phyloP scores from a whole-genome alignment of 129 eudicot genomes.

The Chrysanthemum seticuspe region DNA sequence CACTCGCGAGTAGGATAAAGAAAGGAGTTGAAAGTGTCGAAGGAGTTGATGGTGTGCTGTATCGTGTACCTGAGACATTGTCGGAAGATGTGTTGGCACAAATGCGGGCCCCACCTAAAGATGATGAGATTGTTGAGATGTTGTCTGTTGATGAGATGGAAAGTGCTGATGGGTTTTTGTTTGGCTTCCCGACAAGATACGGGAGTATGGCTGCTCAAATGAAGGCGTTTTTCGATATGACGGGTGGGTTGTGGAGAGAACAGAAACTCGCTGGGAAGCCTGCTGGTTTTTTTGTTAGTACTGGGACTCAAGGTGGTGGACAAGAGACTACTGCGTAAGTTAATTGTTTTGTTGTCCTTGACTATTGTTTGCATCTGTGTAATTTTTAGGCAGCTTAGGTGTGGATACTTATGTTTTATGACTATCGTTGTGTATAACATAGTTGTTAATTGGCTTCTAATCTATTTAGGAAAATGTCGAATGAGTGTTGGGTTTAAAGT shows the following conservation, averaged over 20 bases:
- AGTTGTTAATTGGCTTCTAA: too few species aligned
- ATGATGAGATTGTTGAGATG: constrained; percentile 68
- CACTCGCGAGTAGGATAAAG: constrained; percentile 66
- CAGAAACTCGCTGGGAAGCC: constrained; percentile 97
- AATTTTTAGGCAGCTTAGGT: too few species aligned
- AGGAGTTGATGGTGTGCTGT: constrained; percentile 71
- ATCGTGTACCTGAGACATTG: constrained; percentile 86
- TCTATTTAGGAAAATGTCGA: too few species aligned
- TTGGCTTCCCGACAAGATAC: constrained; percentile 93
- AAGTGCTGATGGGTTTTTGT: constrained; percentile 74
- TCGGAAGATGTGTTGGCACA: constrained; percentile 58
- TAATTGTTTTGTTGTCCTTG: neutral
- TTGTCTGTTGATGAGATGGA: constrained; percentile 48
- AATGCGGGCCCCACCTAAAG: constrained; percentile 84
- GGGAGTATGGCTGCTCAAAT: constrained; percentile 96
- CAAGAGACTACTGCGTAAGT: constrained; percentile 99
- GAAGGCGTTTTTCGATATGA: constrained; percentile 95
- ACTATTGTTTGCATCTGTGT: neutral
- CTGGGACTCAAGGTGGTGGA: constrained; percentile 86
- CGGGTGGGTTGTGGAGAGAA: constrained; percentile 76
- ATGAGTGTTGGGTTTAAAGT: too few species aligned
- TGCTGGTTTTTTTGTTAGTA: constrained; percentile 86
- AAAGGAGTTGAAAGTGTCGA: constrained; percentile 71
- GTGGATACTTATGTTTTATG: too few species aligned
- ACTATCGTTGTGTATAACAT: too few species aligned